Conservation (phyloP, 768 basidiomycete species). For the Podaxis mareebaensis region DNA sequence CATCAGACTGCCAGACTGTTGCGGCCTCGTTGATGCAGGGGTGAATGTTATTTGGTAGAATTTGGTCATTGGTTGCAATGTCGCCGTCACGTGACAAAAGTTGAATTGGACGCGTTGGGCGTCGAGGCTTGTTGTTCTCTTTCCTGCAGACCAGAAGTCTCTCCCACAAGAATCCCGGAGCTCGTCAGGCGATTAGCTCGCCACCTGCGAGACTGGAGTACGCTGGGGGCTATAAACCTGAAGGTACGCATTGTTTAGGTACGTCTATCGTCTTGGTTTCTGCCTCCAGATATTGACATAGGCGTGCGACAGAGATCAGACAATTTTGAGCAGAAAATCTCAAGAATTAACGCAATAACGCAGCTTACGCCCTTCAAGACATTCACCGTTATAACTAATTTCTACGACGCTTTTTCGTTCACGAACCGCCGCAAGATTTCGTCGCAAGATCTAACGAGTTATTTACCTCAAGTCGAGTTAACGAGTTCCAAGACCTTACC, state of each 20-base stretch:
- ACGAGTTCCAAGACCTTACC: conserved; percentile 8
- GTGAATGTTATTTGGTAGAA: background rate
- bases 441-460: conserved; percentile 10
- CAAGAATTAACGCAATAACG: conserved; percentile 14
- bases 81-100: conserved; percentile 10
- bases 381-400: background rate
- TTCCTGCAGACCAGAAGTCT: background rate
- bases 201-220: conserved; percentile 10
- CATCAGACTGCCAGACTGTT: background rate
- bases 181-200: conserved; percentile 8
- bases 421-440: conserved; percentile 9
- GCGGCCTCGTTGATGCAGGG: conserved; percentile 1
- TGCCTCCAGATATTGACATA: background rate
- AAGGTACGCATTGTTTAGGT: conserved; percentile 1
- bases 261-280: background rate
- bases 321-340: background rate
- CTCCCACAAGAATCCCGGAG: background rate
- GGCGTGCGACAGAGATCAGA: background rate
- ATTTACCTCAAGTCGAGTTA: conserved; percentile 1
- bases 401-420: conserved; percentile 10
- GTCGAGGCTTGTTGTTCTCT: conserved; percentile 10
- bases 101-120: conserved; percentile 14
- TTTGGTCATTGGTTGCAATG: background rate
- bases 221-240: background rate
- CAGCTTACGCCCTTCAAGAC: conserved; percentile 5